Base-by-base conservation (phyloP, 148 eudicot genomes). In the Simmondsia chinensis region DNA sequence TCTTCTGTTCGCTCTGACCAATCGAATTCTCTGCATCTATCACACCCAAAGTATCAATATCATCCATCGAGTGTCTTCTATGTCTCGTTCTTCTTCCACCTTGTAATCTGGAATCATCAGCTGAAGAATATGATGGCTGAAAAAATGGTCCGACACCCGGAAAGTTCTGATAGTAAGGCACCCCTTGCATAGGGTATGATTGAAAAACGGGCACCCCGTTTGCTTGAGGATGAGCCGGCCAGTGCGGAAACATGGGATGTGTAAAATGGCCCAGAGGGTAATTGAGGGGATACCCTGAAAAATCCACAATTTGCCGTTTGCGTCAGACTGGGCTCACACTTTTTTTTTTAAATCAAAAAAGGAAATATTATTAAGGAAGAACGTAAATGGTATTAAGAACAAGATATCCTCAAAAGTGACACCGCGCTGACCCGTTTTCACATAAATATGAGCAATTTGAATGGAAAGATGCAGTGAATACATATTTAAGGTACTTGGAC, bases 121-220 rank as follows among this genome's bases (percentile, higher is more conserved):
- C 33, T 12, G 78, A 57, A 33, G 79, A 66, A 61, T 74, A 68
- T 28, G 78, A 80, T 50, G 94, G 68, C 33, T 54, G 82, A 41
- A 70, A 75, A 64, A n/a, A n/a, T n/a, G n/a, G n/a, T n/a, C n/a
- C n/a, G n/a, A n/a, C n/a, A n/a, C n/a, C n/a, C n/a, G 76, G 70
- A 61, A 64, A 72, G 34, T 66, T 57, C 46, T 50, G 95, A 73
- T 79, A 86, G 64, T 76, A 93, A 28, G 99, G 99, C 75, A 84
- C 50, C 45, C 80, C 82, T 47, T 72, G 88, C 64, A 78, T 61
- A 51, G 96, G 86, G 61, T 85, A 85, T 43, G 82, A 66, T 55
- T 54, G 99, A 68, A 68, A 75, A 17, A 71, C 59, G n/a, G 95
- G 99, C 29, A 71, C 13, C 12, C 70, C 58, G 50, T 71, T 79